Evolutionary conservation across 129 eudicot species (phyloP).

Genomic region (Ambrosia artemisiifolia): DNA sequence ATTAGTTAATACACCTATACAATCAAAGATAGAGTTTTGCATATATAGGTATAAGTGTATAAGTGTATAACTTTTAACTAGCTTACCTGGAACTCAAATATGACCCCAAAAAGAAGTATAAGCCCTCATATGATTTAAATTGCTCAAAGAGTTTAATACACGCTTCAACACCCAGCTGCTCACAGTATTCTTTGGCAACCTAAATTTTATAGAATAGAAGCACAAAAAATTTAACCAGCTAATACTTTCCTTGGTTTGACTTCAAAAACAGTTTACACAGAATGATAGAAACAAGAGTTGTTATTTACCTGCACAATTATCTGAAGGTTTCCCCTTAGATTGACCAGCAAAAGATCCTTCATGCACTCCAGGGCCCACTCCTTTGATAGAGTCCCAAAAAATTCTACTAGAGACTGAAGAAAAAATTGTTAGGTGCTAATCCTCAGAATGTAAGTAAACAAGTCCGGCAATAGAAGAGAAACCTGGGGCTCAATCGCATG

Average conservation of each 20-base stretch:
- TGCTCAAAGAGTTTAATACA: slow-evolving; percentile 97
- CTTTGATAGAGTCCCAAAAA: slow-evolving; percentile 87
- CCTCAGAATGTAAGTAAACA: background rate
- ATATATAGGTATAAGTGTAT: slow-evolving; percentile 1
- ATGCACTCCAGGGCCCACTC: slow-evolving; percentile 99
- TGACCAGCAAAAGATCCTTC: slow-evolving; percentile 95
- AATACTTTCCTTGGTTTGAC: slow-evolving; percentile 3
- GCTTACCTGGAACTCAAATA: slow-evolving; percentile 93
- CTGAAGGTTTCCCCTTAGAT: slow-evolving; percentile 97
- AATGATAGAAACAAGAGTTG: background rate
- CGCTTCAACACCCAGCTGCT: slow-evolving; percentile 87
- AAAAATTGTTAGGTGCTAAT: slow-evolving; percentile 8
- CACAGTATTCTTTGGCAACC: slow-evolving; percentile 97
- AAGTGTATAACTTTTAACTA: background rate
- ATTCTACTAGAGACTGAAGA: slow-evolving; percentile 91
- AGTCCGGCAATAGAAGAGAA: slow-evolving; percentile 14
- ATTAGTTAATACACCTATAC: slow-evolving; percentile 3
- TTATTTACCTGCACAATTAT: slow-evolving; percentile 87
- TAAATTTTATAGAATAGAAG: slow-evolving; percentile 26
- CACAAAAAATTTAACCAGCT: slow-evolving; percentile 2
- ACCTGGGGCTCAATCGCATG: slow-evolving; percentile 99
- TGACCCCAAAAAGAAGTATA: slow-evolving; percentile 92
- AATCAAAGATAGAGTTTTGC: background rate
- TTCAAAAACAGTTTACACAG: background rate
- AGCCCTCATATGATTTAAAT: slow-evolving; percentile 88